Evolutionary conservation across 805 yeast species (phyloP).

Genomic region (Lachancea fermentati): DNA sequence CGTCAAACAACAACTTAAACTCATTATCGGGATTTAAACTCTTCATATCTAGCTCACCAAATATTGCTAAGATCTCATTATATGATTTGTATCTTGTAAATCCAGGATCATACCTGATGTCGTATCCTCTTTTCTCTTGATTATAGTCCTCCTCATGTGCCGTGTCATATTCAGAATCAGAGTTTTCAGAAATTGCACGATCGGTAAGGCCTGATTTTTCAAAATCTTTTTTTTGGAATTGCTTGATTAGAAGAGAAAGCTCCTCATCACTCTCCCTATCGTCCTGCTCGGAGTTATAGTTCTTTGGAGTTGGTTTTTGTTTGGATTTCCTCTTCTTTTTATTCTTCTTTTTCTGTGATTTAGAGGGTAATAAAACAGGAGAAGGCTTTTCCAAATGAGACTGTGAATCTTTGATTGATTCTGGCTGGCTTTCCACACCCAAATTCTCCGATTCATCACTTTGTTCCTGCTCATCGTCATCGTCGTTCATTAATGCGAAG

Average conservation of each 20-base stretch:
- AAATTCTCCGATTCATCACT: slow-evolving; percentile 5
- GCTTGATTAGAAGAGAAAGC: slow-evolving; percentile 48
- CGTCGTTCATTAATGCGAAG: slow-evolving; percentile 27
- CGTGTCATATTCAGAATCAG: slow-evolving; percentile 39
- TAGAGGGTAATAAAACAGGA: slow-evolving; percentile 20
- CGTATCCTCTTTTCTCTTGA: slow-evolving; percentile 12
- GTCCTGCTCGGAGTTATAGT: slow-evolving; percentile 11
- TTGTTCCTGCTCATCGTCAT: slow-evolving; percentile 11
- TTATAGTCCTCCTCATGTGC: slow-evolving; percentile 30
- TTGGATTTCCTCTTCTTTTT: slow-evolving; percentile 28
- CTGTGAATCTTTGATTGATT: too few relatives aligned
- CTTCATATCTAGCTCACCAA: slow-evolving; percentile 28
- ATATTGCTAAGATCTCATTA: slow-evolving; percentile 11
- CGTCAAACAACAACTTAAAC: slow-evolving; percentile 64
- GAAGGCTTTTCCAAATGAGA: too few relatives aligned
- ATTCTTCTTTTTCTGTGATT: slow-evolving; percentile 26
- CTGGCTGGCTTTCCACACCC: background rate
- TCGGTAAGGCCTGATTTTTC: slow-evolving; percentile 9
- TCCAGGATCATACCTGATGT: slow-evolving; percentile 24
- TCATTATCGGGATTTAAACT: slow-evolving; percentile 74
- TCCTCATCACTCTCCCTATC: slow-evolving; percentile 45
- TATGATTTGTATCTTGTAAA: slow-evolving; percentile 20
- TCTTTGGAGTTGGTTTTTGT: slow-evolving; percentile 19
- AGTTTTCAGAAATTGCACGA: slow-evolving; percentile 14
- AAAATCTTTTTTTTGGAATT: slow-evolving; percentile 31